phyloP scores from a whole-genome alignment of 1,139 yeast genomes.

The Citeromyces siamensis region DNA sequence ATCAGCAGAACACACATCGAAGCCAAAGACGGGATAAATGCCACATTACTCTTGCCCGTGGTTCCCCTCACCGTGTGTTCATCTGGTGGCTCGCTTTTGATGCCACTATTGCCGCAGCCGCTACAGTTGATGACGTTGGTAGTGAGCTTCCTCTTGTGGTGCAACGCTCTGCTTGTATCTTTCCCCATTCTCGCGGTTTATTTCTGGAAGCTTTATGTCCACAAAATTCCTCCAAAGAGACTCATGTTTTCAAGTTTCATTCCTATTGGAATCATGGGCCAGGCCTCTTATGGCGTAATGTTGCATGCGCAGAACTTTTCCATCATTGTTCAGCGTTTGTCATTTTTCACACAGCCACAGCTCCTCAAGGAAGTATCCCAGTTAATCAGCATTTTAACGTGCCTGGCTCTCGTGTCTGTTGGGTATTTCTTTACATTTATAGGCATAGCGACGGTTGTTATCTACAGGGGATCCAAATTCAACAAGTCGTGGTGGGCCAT shows the following conservation, averaged over 20 bases:
- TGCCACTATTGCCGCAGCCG: conserved; percentile 14
- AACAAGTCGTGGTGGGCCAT: conserved; percentile 70
- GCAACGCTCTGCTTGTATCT: conserved; percentile 53
- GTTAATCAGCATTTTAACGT: conserved; percentile 13
- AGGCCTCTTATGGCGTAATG: conserved; percentile 54
- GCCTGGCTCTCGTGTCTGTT: conserved; percentile 2
- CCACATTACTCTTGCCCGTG: conserved; percentile 49
- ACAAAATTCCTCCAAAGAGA: conserved; percentile 37
- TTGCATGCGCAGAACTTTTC: conserved; percentile 1
- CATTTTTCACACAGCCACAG: neutral
- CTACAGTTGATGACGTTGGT: conserved; percentile 39
- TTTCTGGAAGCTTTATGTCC: conserved; percentile 32
- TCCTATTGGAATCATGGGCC: conserved; percentile 64
- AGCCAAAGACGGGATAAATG: conserved; percentile 20
- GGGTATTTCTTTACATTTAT: conserved; percentile 56
- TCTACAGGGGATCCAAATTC: conserved; percentile 28
- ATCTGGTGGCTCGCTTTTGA: conserved; percentile 50
- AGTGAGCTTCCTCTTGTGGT: conserved; percentile 49
- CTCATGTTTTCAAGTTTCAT: conserved; percentile 41
- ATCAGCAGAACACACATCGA: conserved; percentile 23
- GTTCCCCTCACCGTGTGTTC: conserved; percentile 67
- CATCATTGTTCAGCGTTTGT: neutral
- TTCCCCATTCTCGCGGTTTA: conserved; percentile 42
- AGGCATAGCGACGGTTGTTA: conserved; percentile 31
- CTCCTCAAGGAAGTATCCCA: neutral